Base-by-base conservation (phyloP, 106 monocot species). In the Platanthera guangdongensis region DNA sequence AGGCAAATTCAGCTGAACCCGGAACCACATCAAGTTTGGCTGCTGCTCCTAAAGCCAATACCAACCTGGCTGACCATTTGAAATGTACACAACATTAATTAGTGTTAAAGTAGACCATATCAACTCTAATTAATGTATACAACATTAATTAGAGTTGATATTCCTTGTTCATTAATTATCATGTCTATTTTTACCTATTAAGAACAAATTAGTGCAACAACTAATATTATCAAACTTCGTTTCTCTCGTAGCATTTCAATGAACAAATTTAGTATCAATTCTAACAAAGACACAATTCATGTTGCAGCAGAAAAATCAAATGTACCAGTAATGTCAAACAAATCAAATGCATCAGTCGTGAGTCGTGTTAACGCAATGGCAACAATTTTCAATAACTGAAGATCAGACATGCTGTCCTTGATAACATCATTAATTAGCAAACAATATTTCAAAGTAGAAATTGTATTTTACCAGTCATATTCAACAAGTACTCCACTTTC, bases 1-100 rank as follows among this genome's bases (percentile, higher is more conserved):
- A 72, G 9, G 96, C 91, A 79, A 71, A 94, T 83, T 97, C 93
- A 63, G 83, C 81, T 85, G 96, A 91, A 51, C 96, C 96, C n/a
- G 96, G 96, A 21, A 94, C 91, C 71, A 59, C 64, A 77, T 93
- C 93, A 30, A 89, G 83, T 74, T 94, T 97, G 69, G 89, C 79
- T 86, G 91, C 96, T 86, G 96, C 86, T 76, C 96, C 96, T 78
- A 97, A 88, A 86, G 93, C 93, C 78, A 97, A 72, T 82, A 97
- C 96, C 82, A 97, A 86, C 96, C 96, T 97, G 93, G 83, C 93
- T 91, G 93, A 80, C 89, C 88, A 85, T 57, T 57, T 50, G 62
- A 84, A 82, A 75, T 48, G 70, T 15, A 48, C 48, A 48, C 13
- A 48, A 32, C 68, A 14, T 68, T 68, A 30, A 13, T 48, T 47